Base-by-base conservation (phyloP, 306 rosid genomes). In the Vigna unguiculata region DNA sequence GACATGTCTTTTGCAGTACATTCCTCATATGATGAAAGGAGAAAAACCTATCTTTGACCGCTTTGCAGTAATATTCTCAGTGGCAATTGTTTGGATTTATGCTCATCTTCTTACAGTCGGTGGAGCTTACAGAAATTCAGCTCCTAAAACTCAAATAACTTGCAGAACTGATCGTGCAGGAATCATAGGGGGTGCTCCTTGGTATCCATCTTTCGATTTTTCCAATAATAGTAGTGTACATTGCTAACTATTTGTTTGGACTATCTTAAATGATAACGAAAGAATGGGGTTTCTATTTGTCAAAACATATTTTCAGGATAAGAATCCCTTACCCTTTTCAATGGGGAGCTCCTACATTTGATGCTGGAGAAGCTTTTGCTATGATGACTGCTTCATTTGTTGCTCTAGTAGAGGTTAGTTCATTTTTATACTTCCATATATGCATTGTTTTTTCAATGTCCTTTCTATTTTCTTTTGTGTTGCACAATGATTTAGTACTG, bases 321-420 rank as follows among this genome's bases (percentile, higher is more conserved):
- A 88, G 98, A 78, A 79, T 94, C 46, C 98, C 98, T 1, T 94
- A 92, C 79, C 98, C 98, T 53, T 94, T 94, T 87, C 98, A 94
- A 76, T 94, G 98, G 98, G 98, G 98, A 73, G 96, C 97, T 54
- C 98, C 98, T 25, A 91, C 94, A 74, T 94, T 94, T 71, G 95
- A 94, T 60, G 97, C 98, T 7, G 98, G 98, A 55, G 98, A 94
- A 87, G 83, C 97, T 65, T 94, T 94, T 82, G 98, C 98, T 53
- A 94, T 94, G 98, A 94, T 94, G 98, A 91, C 95, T 68, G 88
- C 96, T 82, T 86, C 96, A 36, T 88, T 94, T 78, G 98, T 94
- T 81, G 90, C 96, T 57, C 91, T 94, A 45, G 97, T 92, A 30
- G 98, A 94, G 98, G 98, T 94, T 15, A 40, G 70, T 58, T 48